Evolutionary conservation across 2,329 filamentous ascomycete species (phyloP).

Genomic region (Albophoma yamanashiensis): DNA sequence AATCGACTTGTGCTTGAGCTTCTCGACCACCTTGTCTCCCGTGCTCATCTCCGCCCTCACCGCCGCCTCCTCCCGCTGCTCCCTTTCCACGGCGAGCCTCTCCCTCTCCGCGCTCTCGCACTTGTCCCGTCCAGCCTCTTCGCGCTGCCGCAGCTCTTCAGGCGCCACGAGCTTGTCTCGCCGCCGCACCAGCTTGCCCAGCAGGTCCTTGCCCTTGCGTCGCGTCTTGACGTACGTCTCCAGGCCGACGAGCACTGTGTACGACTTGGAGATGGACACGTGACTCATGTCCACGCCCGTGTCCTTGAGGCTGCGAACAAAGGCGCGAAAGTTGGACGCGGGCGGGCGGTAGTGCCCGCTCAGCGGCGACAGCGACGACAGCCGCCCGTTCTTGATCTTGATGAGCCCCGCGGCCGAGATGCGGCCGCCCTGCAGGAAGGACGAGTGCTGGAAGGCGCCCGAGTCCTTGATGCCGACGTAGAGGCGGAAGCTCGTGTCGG

Average conservation of each 20-base stretch:
- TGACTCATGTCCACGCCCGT: conserved; percentile 69
- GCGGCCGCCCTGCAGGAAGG: conserved; percentile 73
- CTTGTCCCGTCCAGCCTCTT: conserved; percentile 50
- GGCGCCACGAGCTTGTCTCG: conserved; percentile 52
- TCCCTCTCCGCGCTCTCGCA: conserved; percentile 47
- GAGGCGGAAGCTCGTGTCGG: conserved; percentile 72
- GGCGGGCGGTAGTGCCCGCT: conserved; percentile 82
- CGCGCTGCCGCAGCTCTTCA: conserved; percentile 42
- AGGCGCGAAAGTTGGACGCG: conserved; percentile 71
- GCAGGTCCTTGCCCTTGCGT: conserved; percentile 47
- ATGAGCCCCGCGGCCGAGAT: conserved; percentile 78
- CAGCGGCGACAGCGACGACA: conserved; percentile 60
- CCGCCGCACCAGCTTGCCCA: conserved; percentile 37
- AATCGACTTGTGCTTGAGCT: conserved; percentile 28
- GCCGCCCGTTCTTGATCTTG: conserved; percentile 69
- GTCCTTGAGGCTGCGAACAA: conserved; percentile 62
- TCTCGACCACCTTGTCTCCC: conserved; percentile 25
- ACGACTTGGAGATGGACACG: conserved; percentile 70
- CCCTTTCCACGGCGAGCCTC: conserved; percentile 28
- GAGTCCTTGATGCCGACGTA: conserved; percentile 87
- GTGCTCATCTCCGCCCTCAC: conserved; percentile 26
- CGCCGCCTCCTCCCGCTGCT: conserved; percentile 19
- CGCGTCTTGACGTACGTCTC: conserved; percentile 68
- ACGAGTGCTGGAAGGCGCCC: conserved; percentile 84
- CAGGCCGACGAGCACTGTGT: conserved; percentile 71